Evolutionary conservation across 495 filamentous ascomycete genomes (phyloP), one percentile per base, ranked within the genome.

Genomic region (Lasiosphaeris hirsuta): DNA sequence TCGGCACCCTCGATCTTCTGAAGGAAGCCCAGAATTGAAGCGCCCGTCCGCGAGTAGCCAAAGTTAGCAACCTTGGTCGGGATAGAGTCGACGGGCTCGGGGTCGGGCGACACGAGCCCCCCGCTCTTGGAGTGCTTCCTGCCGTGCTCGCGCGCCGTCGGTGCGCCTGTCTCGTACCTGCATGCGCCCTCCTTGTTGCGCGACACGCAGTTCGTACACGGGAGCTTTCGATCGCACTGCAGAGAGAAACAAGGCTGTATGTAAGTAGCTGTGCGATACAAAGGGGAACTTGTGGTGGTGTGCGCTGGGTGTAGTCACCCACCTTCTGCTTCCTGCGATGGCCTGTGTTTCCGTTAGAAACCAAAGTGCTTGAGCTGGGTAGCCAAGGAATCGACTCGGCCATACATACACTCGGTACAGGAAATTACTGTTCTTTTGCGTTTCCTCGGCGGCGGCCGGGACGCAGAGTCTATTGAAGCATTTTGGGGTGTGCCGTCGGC

Each of bases 181-280:
- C 80, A 83, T 15, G 69, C 61, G 38, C 71, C 65, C 59, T 80
- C 67, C 60, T 78, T 79, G 51, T 73, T 76, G 43, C 80, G 71
- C 48, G 78, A 75, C 35, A 80, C 70, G 62, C 84, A 87, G 60
- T 87, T 87, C 30, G 78, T 77, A 63, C 83, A 86, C 1, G 84
- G 84, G 54, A 77, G 75, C 51, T 80, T 75, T 47, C 84, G 78
- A 60, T 87, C 83, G 64, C 83, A 87, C 79, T 82, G 54, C 10
- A 3, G 7, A 19, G 23, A 9, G 34, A 19, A 51, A 30, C 2
- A 30, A 33, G 13, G 4, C 9, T 10, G 13, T 46, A n/a, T 15
- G 43, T 46, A 46, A 46, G 43, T 10, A 15, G 13, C 43, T 46
- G 13, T 15, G 11, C 13, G 43, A 14, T 17, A 15, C 43, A 17